phyloP scores from a whole-genome alignment of 805 yeast genomes.

The Saccharomycopsis schoenii region DNA sequence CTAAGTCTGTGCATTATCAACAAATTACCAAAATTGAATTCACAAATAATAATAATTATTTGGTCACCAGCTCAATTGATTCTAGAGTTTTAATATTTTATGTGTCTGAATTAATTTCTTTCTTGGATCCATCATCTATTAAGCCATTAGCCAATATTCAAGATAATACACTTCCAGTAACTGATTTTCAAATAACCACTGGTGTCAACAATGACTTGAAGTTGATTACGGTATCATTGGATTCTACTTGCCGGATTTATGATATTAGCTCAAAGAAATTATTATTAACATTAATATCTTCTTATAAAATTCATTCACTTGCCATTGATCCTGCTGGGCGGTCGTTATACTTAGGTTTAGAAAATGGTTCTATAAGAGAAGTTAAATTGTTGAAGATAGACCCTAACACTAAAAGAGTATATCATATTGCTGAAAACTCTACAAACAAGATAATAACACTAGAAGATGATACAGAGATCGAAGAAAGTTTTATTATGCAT shows the following conservation, averaged over 20 bases:
- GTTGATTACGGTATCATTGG: constrained; percentile 61
- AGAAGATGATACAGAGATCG: constrained; percentile 40
- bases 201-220: constrained; percentile 52
- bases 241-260: constrained; percentile 67
- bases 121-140: constrained; percentile 27
- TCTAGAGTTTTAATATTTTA: constrained; percentile 73
- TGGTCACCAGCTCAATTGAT: constrained; percentile 74
- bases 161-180: constrained; percentile 45
- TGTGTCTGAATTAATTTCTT: constrained; percentile 41
- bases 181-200: constrained; percentile 32
- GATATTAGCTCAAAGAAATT: constrained; percentile 38
- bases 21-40: constrained; percentile 50
- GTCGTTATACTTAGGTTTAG: constrained; percentile 58
- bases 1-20: constrained; percentile 74
- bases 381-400: constrained; percentile 39
- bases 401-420: constrained; percentile 11
- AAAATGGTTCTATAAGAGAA: constrained; percentile 49
- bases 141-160: constrained; percentile 52
- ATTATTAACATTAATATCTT: constrained; percentile 64
- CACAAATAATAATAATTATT: constrained; percentile 50
- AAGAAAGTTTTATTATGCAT: constrained; percentile 44
- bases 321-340: constrained; percentile 74
- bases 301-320: constrained; percentile 45
- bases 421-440: constrained; percentile 23
- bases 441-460: constrained; percentile 37